Percentiles rank a stretch among this genome's conserved stretches.
phyloP scores from a whole-genome alignment of 2,329 filamentous ascomycete genomes.

The Trichoderma breve region DNA sequence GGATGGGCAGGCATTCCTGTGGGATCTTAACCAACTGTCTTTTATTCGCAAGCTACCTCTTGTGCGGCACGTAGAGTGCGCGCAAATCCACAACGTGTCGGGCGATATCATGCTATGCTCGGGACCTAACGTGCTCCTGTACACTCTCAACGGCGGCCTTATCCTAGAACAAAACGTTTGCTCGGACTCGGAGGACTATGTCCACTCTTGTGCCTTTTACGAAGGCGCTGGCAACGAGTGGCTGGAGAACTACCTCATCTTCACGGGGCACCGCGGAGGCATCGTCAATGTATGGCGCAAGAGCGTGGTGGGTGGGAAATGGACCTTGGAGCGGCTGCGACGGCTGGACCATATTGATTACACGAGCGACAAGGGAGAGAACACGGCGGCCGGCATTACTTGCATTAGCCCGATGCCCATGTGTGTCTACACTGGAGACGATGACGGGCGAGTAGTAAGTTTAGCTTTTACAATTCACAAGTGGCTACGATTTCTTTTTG shows the following conservation, averaged over 20 bases:
- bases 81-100: constrained; percentile 83
- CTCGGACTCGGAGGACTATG: constrained; percentile 65
- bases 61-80: constrained; percentile 64
- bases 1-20: constrained; percentile 81
- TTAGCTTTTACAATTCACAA: neutral
- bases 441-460: constrained; percentile 80
- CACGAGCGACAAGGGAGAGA: constrained; percentile 57
- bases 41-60: constrained; percentile 74
- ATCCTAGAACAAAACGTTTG: constrained; percentile 82
- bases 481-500: neutral
- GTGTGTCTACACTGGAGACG: constrained; percentile 89
- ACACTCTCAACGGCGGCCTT: constrained; percentile 82
- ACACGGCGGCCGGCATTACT: constrained; percentile 70
- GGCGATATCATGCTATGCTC: constrained; percentile 87
- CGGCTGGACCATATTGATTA: constrained; percentile 75
- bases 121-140: constrained; percentile 71
- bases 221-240: constrained; percentile 89
- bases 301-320: constrained; percentile 57
- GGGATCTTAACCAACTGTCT: constrained; percentile 89
- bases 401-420: constrained; percentile 82
- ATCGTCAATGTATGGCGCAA: constrained; percentile 76
- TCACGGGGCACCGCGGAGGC: constrained; percentile 83
- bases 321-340: constrained; percentile 75
- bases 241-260: constrained; percentile 80
- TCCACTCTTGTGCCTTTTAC: constrained; percentile 86